Evolutionary conservation across 140 eudicot genomes (phyloP).

Genomic region (Erigeron philadelphicus): DNA sequence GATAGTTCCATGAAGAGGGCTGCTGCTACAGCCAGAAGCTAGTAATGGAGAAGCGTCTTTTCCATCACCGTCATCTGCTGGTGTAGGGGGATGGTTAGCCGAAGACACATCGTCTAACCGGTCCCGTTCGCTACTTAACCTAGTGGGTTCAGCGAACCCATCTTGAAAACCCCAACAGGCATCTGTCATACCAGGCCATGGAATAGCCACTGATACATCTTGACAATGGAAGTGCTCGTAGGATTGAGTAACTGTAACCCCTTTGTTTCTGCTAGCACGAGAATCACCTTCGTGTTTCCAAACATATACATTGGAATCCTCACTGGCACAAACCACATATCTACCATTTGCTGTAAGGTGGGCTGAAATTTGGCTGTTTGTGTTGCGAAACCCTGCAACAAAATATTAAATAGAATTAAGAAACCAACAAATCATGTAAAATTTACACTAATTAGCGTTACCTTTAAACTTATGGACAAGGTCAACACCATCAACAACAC

Average conservation of each 20-base stretch:
- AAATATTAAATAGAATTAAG: background rate
- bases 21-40: conserved; percentile 42
- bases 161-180: conserved; percentile 47
- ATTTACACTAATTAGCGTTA: conserved; percentile 17
- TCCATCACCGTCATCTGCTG: conserved; percentile 47
- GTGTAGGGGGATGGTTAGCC: conserved; percentile 72
- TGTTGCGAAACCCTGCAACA: conserved; percentile 76
- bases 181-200: conserved; percentile 84
- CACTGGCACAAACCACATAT: conserved; percentile 83
- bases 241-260: conserved; percentile 66
- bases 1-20: conserved; percentile 71
- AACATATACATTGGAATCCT: conserved; percentile 82
- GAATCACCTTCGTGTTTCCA: conserved; percentile 93
- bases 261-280: conserved; percentile 67
- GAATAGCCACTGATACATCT: conserved; percentile 85
- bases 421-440: conserved; percentile 4
- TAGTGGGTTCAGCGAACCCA: conserved; percentile 35
- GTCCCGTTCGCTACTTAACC: conserved; percentile 27
- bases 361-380: conserved; percentile 89
- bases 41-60: conserved; percentile 39
- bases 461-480: conserved; percentile 94
- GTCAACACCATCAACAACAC: conserved; percentile 82
- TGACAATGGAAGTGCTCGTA: conserved; percentile 92
- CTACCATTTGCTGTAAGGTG: conserved; percentile 71
- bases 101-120: conserved; percentile 43